Base-by-base conservation (phyloP, 768 basidiomycete species). In the Ramaria sp. region DNA sequence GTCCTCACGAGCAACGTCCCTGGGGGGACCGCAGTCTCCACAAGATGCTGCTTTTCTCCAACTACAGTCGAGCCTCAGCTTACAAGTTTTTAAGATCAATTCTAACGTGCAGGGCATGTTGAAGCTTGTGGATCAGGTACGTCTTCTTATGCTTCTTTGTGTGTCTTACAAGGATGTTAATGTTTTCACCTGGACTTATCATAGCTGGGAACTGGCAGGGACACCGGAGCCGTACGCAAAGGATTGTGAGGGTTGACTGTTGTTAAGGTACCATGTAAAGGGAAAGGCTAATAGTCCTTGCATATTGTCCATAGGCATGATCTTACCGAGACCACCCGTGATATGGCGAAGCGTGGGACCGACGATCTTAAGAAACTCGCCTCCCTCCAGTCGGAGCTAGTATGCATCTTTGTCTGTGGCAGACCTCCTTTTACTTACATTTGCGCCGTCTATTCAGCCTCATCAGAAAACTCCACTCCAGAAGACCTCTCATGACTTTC, bases 81-180 rank as follows among this genome's bases (percentile, higher is more conserved):
- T 98, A 6, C 94, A 98, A 69, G 91, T 95, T 58, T 97, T 98
- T 85, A 98, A 98, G 80, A 92, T 98, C 75, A 94, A 95, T 65
- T 82, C 90, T 58, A 99, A 99, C 71, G 92, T 97, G 2, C 91
- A 95, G 65, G 95, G 90, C 15, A 94, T 99, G 50, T 70, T 91
- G 63, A 91, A 90, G 71, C 78, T 93, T n/a, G 91, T 98, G n/a
- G 93, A 98, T 66, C 89, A 94, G 69, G 54, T 56, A 49, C 22
- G 41, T 45, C 33, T 49, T 33, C 45, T 46, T 13, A 38, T 17
- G 12, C 53, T 43, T 54, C 42, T 22, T 13, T 24, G 3, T 22
- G 12, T 54, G 7, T 15, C 45, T 53, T 19, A n/a, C 42, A 27
- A 27, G 27, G 27, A 45, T 43, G 27, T 30, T 24, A 13, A 34